Conservation (phyloP, 1,284 basidiomycete species). For the Rugosomyces carneus region DNA sequence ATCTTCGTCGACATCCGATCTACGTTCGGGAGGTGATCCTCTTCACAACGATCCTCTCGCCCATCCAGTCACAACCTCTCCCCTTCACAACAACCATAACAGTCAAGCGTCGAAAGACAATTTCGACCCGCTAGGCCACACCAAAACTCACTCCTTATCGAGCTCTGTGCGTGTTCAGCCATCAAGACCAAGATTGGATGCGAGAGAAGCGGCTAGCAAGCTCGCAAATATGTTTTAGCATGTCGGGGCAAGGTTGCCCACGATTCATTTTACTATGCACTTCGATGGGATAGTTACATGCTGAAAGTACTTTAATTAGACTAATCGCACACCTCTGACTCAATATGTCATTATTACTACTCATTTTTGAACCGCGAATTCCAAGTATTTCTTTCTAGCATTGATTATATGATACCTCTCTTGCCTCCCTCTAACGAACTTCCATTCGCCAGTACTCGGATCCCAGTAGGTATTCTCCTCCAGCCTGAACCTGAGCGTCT, state of each 20-base stretch:
- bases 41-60: slow-evolving; percentile 16
- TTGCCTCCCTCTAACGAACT: slow-evolving; percentile 46
- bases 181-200: slow-evolving; percentile 63
- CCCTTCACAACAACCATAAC: slow-evolving; percentile 19
- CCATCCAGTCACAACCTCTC: slow-evolving; percentile 15
- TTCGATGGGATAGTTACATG: neutral
- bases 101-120: slow-evolving; percentile 20
- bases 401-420: slow-evolving; percentile 40
- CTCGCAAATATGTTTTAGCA: slow-evolving; percentile 77
- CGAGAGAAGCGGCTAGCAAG: slow-evolving; percentile 80
- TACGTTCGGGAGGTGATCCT: neutral
- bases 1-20: slow-evolving; percentile 22
- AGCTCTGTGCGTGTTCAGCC: slow-evolving; percentile 63
- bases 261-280: neutral
- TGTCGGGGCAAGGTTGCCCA: neutral
- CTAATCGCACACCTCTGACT: neutral
- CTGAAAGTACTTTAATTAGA: neutral
- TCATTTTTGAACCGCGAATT: slow-evolving; percentile 3
- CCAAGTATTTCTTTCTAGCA: slow-evolving; percentile 8
- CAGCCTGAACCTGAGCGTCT: slow-evolving; percentile 38
- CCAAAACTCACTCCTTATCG: slow-evolving; percentile 53
- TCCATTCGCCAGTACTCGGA: slow-evolving; percentile 31
- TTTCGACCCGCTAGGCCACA: slow-evolving; percentile 60
- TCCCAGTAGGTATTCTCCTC: slow-evolving; percentile 49
- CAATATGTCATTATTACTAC: neutral